A percentile compares a stretch with the other conserved stretches of the same genome.
phyloP scores from a whole-genome alignment of 192 early-diverging fungal genomes.

The Funneliformis geosporum region DNA sequence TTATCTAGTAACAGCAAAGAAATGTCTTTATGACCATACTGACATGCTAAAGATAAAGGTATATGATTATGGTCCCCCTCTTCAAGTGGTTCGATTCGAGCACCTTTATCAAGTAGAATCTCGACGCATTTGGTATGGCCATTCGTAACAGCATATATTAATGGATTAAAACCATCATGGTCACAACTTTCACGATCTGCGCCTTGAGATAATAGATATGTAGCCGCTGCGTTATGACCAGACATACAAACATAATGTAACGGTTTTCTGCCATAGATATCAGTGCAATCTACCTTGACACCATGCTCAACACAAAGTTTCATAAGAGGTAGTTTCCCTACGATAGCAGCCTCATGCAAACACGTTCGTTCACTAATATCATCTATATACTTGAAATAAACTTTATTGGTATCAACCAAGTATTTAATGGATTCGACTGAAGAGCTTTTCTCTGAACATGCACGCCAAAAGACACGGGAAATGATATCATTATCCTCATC shows the following conservation, averaged over 20 bases:
- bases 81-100: conserved; percentile 61
- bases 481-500: conserved; percentile 61
- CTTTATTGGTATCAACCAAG: conserved; percentile 64
- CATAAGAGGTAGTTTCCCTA: conserved; percentile 71
- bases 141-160: conserved; percentile 85
- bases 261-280: conserved; percentile 88
- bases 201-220: conserved; percentile 54
- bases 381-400: conserved; percentile 83
- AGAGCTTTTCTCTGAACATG: conserved; percentile 55
- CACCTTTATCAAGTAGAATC: conserved; percentile 69
- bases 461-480: conserved; percentile 74
- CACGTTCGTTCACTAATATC: conserved; percentile 92
- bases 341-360: conserved; percentile 87
- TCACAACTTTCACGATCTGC: conserved; percentile 65
- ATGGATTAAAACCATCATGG: conserved; percentile 86
- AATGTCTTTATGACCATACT: conserved; percentile 88
- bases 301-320: conserved; percentile 56
- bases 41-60: conserved; percentile 87
- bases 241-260: conserved; percentile 96
- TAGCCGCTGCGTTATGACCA: conserved; percentile 72
- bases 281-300: conserved; percentile 60
- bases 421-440: conserved; percentile 56
- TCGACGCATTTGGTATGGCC: conserved; percentile 78
- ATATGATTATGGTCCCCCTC: conserved; percentile 62
- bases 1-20: conserved; percentile 74